Evolutionary conservation across 495 filamentous ascomycete genomes (phyloP), one percentile per base, ranked within the genome.

Genomic region (Xylaria longipes): DNA sequence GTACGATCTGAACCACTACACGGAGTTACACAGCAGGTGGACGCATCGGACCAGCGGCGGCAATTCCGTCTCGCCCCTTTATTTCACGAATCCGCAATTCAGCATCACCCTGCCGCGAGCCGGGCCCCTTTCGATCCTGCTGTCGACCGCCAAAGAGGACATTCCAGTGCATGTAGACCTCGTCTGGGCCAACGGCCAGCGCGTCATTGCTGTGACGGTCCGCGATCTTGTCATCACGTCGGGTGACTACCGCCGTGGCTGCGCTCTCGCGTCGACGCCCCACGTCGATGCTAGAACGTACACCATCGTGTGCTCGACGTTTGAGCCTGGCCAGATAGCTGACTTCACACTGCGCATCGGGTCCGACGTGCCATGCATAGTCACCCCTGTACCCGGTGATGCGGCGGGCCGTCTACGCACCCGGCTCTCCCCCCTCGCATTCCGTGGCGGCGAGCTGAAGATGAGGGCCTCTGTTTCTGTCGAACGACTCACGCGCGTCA

Each of bases 21-120:
- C 75, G 29, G 87, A 87, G 66, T 78, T 88, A 45, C 75, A 80
- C 8, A 89, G 90, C 2, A 79, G 84, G 61, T 99, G 96, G 96
- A 94, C 89, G 6, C 82, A 84, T 58, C 85, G 88, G 64, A 95
- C 92, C 6, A 92, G 94, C 7, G 96, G 96, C 27, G 96, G 97
- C 31, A 95, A 93, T 71, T 88, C 93, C 5, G 87, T 89, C 69
- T 92, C 91, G 9, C 79, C 92, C 9, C 86, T 84, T 12, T 98
- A 97, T 80, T 85, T 91, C 35, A 83, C 83, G 31, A 99, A 99
- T 77, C 96, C 96, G 8, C 96, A 98, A 77, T 98, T 92, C 79
- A 84, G 84, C 48, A 82, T 98, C 17, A 78, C 82, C 5, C 73
- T 97, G 2, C 75, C 87, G 11, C 80, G 82, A 2, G 73, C 81